A percentile compares a stretch with the other conserved stretches of the same genome.
Evolutionary conservation across 495 filamentous ascomycete species (phyloP).

Genomic region (Aspergillus sclerotioniger): DNA sequence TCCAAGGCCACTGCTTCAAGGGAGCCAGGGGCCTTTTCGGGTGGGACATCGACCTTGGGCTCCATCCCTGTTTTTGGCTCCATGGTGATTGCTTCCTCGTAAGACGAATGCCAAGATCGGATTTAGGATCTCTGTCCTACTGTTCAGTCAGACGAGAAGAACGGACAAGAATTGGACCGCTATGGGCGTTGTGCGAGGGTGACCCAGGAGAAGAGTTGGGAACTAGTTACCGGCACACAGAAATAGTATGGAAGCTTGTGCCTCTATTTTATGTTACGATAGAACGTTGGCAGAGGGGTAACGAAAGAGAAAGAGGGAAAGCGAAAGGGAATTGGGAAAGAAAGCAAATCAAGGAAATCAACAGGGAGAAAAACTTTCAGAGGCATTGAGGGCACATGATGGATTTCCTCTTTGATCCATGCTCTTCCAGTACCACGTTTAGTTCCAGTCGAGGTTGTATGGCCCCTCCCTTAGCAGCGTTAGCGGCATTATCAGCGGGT

Average conservation of each 20-base stretch:
- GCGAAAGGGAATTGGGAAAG: not conserved
- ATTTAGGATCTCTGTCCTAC: too few relatives aligned
- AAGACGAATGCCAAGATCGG: not conserved
- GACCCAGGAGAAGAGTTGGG: not conserved
- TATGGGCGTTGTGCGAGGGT: not conserved
- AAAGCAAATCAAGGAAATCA: not conserved
- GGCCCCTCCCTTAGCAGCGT: conserved; percentile 1
- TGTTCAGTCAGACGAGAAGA: too few relatives aligned
- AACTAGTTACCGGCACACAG: not conserved
- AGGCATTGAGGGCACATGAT: not conserved
- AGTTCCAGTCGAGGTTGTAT: conserved; percentile 2
- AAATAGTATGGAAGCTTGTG: too few relatives aligned
- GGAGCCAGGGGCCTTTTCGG: not conserved
- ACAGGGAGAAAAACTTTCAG: not conserved
- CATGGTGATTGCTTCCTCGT: not conserved
- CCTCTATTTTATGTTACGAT: too few relatives aligned
- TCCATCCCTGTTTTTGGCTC: not conserved
- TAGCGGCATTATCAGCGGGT: conserved; percentile 5
- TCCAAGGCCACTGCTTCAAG: not conserved
- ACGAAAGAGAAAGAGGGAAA: too few relatives aligned
- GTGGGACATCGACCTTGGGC: conserved; percentile 22
- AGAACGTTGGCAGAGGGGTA: too few relatives aligned
- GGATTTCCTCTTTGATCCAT: conserved; percentile 1
- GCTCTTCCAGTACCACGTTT: not conserved
- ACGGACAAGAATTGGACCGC: not conserved